These are phyloP conservation scores for Plantago ovata DNA, from an alignment of 257 asterid genomes.

Conservation along the genomic window DNA sequence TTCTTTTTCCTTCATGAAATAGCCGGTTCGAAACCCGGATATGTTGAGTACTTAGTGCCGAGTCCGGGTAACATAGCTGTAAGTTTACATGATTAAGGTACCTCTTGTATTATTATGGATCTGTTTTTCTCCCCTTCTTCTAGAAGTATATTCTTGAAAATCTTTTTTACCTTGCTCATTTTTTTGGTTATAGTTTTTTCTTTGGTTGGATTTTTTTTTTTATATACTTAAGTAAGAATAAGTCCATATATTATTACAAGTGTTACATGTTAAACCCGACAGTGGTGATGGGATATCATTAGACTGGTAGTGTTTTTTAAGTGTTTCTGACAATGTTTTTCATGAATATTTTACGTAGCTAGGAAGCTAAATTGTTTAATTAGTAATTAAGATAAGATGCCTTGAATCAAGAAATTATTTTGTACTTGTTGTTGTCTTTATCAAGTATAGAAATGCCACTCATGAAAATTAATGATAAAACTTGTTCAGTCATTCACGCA, in stretches of 20 bases:
- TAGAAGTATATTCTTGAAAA: no score
- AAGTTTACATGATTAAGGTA: no score
- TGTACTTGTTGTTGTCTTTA: slow-evolving; percentile 16
- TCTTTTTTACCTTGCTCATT: no score
- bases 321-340: slow-evolving; percentile 23
- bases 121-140: no score
- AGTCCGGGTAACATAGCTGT: no score
- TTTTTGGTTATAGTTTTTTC: not conserved
- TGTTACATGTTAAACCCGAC: not conserved
- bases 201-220: not conserved
- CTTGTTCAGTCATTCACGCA: slow-evolving; percentile 19
- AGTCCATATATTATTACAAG: not conserved
- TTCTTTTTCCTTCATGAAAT: no score
- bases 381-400: slow-evolving; percentile 33
- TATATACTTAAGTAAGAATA: slow-evolving; percentile 6
- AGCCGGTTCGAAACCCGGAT: no score
- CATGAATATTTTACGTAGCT: slow-evolving; percentile 15
- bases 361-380: not conserved
- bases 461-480: slow-evolving; percentile 8
- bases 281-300: slow-evolving; percentile 6
- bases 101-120: no score
- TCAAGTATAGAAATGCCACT: slow-evolving; percentile 27
- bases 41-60: no score
- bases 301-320: not conserved
- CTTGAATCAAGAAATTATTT: slow-evolving; percentile 20